These are phyloP conservation scores for Apiospora kogelbergensis DNA, from an alignment of 2,329 filamentous ascomycete species.

Conservation along the genomic window DNA sequence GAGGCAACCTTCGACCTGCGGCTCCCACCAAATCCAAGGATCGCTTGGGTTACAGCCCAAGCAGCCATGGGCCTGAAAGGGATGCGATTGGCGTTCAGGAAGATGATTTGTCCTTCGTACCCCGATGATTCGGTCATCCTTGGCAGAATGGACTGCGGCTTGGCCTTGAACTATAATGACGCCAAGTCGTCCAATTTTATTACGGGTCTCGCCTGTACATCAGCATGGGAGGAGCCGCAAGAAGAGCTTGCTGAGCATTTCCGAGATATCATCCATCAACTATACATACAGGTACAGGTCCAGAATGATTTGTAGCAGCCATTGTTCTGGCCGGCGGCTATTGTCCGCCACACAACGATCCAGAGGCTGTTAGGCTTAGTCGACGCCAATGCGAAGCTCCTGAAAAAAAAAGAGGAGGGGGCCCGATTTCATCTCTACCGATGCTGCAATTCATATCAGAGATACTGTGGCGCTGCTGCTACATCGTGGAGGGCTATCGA, in stretches of 20 bases:
- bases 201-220: too few relatives aligned
- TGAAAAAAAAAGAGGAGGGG: neutral
- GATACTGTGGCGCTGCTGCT: slow-evolving; percentile 5
- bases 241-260: neutral
- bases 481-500: neutral
- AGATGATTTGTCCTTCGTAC: too few relatives aligned
- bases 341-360: neutral
- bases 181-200: neutral
- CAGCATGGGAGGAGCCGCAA: neutral
- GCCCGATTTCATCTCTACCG: neutral
- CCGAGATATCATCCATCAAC: neutral
- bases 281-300: neutral
- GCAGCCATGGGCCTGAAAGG: neutral
- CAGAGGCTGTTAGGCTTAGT: neutral
- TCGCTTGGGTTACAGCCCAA: neutral
- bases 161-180: neutral
- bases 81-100: neutral
- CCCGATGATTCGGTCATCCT: neutral
- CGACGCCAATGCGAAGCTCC: neutral
- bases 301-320: neutral
- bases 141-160: neutral
- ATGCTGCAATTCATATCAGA: neutral
- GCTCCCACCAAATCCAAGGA: neutral
- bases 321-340: neutral
- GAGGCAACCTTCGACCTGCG: neutral